Evolutionary conservation across 2,329 filamentous ascomycete species (phyloP).

Genomic region (Capronia americana): DNA sequence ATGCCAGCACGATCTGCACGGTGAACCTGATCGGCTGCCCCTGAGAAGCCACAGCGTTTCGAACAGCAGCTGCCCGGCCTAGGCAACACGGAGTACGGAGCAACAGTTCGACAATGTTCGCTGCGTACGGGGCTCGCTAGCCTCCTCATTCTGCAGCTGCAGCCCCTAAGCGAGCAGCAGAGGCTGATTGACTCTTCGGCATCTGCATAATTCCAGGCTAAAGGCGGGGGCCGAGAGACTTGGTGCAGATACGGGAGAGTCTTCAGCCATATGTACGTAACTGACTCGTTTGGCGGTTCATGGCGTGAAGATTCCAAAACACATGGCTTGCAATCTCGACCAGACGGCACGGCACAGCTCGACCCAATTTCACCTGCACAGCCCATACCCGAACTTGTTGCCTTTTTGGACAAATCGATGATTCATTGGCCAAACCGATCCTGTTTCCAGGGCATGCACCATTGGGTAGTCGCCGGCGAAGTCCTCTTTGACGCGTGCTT

Average conservation of each 20-base stretch:
- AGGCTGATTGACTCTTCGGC: neutral
- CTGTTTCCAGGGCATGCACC: neutral
- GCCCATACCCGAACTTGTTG: neutral
- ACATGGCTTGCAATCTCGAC: neutral
- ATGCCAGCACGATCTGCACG: neutral
- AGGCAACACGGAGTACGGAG: neutral
- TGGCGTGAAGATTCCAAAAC: neutral
- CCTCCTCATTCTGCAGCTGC: neutral
- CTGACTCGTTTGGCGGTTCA: slow-evolving; percentile 1
- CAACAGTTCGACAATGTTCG: neutral
- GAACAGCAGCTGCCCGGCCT: neutral
- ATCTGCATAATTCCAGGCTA: neutral
- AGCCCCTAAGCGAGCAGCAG: neutral
- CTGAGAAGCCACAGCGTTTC: neutral
- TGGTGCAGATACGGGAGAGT: neutral
- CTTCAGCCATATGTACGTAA: neutral
- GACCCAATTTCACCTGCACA: neutral
- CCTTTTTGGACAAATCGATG: neutral
- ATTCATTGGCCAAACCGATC: neutral
- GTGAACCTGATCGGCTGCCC: neutral
- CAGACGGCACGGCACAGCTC: neutral
- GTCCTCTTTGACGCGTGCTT: neutral
- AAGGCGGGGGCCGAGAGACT: neutral
- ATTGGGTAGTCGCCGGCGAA: neutral
- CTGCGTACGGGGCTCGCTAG: neutral